Evolutionary conservation across 768 basidiomycete species (phyloP).

Genomic region (Termitomyces bulborhizus): DNA sequence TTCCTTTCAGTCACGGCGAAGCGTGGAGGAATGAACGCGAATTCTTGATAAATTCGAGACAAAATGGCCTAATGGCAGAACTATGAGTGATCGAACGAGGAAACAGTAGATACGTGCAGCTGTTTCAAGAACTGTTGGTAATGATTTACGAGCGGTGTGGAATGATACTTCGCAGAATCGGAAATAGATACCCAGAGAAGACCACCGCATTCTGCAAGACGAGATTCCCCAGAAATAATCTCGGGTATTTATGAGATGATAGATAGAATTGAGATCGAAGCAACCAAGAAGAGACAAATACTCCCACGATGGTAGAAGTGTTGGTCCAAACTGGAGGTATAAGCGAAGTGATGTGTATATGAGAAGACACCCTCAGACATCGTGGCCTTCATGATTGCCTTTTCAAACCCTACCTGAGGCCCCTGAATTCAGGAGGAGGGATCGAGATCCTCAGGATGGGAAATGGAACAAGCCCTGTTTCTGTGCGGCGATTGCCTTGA

Average conservation of each 20-base stretch:
- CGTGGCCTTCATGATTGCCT: conserved; percentile 21
- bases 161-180: conserved; percentile 25
- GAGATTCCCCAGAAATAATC: conserved; percentile 7
- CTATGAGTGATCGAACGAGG: conserved; percentile 20
- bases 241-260: conserved; percentile 10
- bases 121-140: conserved; percentile 17
- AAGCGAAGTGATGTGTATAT: conserved; percentile 16
- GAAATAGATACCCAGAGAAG: conserved; percentile 22
- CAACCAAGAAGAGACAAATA: conserved; percentile 19
- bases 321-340: conserved; percentile 17
- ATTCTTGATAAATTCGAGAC: conserved; percentile 14
- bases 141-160: conserved; percentile 10
- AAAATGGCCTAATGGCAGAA: conserved; percentile 22
- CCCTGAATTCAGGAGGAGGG: background rate
- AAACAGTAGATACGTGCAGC: conserved; percentile 13
- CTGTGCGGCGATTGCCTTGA: background rate
- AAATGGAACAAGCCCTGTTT: background rate
- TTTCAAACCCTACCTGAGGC: background rate
- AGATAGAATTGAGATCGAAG: conserved; percentile 17
- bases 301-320: conserved; percentile 14
- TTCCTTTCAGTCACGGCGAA: conserved; percentile 13
- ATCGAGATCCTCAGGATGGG: conserved; percentile 24
- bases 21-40: conserved; percentile 20
- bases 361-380: conserved; percentile 22
- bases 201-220: background rate